Evolutionary conservation across 352 stramenopile species (phyloP), one percentile per base, ranked within the genome.

Genomic region (Pythium scleroteichum): DNA sequence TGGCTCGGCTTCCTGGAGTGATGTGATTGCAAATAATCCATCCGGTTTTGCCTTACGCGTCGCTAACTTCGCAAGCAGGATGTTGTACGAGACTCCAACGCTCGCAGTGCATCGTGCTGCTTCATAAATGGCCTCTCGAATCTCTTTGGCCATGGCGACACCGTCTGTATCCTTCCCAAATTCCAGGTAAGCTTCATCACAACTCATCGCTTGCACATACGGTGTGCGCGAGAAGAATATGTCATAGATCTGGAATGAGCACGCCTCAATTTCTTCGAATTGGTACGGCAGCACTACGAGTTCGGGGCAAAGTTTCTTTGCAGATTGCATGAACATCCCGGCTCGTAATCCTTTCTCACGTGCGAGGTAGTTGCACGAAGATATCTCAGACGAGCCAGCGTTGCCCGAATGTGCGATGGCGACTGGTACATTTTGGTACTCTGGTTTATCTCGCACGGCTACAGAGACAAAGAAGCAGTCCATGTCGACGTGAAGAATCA

Each of bases 391-490:
- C 12, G 83, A 87, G 4, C 85, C 85, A 17, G 75, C 77, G 35
- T 82, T 88, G 3, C 64, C 65, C 27, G 82, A 95, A 63, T 98
- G 92, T 13, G 90, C 94, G 17, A 99, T 91, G 13, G 91, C 94
- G 6, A 99, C 87, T 1, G 96, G 92, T 9, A 91, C 71, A 9
- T 78, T 69, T 29, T 82, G 52, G 29, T 85, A 72, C 32, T 93
- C 76, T 1, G 93, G 89, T 51, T 80, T 88, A 10, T 90, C 91
- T 26, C 83, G 66, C 20, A 98, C 71, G 13, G 85, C 90, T 8
- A 99, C 95, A 10, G 87, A 77, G 3, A 95, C 95, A 69, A 99
- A 99, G 76, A 99, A 99, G 57, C 90, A 98, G 72, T 99, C 96
- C 95, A 99, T 98, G 70, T 99, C 96, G 0, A 99, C 85, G 53